These are phyloP conservation scores for Rhododendron henanense DNA, from an alignment of 148 eudicot species.

Conservation along the genomic window DNA sequence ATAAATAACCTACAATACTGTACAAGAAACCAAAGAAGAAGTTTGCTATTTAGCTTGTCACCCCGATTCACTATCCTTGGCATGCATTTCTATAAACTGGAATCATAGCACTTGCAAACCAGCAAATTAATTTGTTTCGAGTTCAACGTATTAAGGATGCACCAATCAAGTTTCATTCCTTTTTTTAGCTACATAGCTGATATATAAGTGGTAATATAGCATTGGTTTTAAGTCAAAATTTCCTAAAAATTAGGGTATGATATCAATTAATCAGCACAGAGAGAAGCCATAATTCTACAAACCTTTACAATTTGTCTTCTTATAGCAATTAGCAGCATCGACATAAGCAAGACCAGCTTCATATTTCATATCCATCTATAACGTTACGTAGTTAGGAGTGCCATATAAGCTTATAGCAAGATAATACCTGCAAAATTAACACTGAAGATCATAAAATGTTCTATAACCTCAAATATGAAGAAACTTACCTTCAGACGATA, in stretches of 20 bases:
- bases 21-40: background rate
- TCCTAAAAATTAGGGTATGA: no score
- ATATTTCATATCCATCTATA: constrained; percentile 37
- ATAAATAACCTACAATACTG: no score
- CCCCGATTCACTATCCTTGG: background rate
- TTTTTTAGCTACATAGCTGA: background rate
- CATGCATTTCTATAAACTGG: background rate
- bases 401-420: constrained; percentile 2
- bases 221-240: background rate
- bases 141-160: background rate
- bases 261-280: background rate
- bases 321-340: constrained; percentile 44
- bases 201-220: background rate
- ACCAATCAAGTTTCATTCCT: background rate
- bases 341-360: constrained; percentile 40
- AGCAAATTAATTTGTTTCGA: background rate
- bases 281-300: background rate
- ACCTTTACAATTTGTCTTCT: constrained; percentile 44
- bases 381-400: background rate
- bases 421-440: background rate
- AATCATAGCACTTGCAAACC: background rate
- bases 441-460: background rate
- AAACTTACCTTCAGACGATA: constrained; percentile 33
- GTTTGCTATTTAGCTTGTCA: background rate
- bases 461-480: background rate